These are phyloP conservation scores for Salix caprea DNA, from an alignment of 345 rosid species.

Conservation along the genomic window DNA sequence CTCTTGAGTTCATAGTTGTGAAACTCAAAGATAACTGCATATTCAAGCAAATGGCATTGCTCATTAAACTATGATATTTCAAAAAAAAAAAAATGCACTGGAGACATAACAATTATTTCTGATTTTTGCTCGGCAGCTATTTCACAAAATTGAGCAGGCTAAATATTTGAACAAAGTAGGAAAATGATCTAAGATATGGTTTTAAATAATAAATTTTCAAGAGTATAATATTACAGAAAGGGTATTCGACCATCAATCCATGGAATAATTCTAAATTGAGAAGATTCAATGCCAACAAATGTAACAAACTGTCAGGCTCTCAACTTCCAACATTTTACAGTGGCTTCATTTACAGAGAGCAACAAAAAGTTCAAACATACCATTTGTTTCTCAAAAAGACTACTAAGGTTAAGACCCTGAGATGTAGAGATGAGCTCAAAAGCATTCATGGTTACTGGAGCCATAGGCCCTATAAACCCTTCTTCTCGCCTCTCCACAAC, in stretches of 20 bases:
- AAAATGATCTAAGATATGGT: background rate
- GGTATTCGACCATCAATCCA: background rate
- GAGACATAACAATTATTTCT: background rate
- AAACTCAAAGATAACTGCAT: background rate
- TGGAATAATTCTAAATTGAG: background rate
- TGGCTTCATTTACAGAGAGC: background rate
- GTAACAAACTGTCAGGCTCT: background rate
- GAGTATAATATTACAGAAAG: background rate
- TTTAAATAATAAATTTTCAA: background rate
- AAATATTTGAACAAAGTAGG: background rate
- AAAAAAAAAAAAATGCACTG: background rate
- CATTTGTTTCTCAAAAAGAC: constrained; percentile 95
- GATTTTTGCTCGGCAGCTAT: background rate
- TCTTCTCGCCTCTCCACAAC: constrained; percentile 88
- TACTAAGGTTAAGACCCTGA: constrained; percentile 92
- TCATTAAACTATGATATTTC: background rate
- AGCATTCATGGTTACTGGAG: constrained; percentile 91
- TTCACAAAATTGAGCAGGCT: background rate
- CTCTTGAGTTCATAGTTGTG: constrained; percentile 7
- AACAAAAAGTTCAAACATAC: constrained; percentile 29
- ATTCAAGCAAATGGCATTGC: background rate
- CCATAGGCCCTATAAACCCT: constrained; percentile 37
- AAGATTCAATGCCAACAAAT: background rate
- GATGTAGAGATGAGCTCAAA: constrained; percentile 96
- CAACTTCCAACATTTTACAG: background rate